Percentiles rank a stretch among this genome's conserved stretches.
phyloP scores from a whole-genome alignment of 306 rosid species.

The Prunus mira region DNA sequence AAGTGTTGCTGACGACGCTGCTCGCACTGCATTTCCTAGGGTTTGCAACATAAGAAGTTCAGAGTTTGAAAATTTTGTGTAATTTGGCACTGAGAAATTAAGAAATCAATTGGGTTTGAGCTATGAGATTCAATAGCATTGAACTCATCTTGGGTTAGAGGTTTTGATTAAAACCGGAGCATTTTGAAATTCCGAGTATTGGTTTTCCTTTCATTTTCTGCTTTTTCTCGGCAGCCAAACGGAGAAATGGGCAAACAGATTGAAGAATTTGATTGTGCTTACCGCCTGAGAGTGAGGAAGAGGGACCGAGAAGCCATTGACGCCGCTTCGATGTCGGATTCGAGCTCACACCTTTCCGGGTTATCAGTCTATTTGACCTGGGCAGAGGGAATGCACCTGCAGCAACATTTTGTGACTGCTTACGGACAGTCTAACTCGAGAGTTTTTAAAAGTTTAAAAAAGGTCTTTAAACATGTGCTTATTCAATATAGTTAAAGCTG shows the following conservation, averaged over 20 bases:
- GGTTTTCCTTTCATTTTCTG: neutral
- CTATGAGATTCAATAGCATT: neutral
- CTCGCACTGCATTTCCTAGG: slow-evolving; percentile 33
- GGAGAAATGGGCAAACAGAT: neutral
- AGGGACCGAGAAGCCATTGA: slow-evolving; percentile 46
- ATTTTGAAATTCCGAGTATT: neutral
- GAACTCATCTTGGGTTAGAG: neutral
- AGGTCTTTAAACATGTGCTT: too few relatives aligned
- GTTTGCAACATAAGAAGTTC: neutral
- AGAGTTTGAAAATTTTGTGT: neutral
- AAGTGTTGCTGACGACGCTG: slow-evolving; percentile 12
- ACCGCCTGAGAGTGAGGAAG: slow-evolving; percentile 44
- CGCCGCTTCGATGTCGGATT: neutral
- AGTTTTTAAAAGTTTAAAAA: too few relatives aligned
- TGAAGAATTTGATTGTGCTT: neutral
- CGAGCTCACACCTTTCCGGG: neutral
- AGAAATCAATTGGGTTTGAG: neutral
- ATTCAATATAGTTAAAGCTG: too few relatives aligned
- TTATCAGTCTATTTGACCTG: too few relatives aligned
- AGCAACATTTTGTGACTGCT: too few relatives aligned
- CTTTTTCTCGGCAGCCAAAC: slow-evolving; percentile 17
- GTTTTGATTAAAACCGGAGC: neutral
- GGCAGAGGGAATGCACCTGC: too few relatives aligned
- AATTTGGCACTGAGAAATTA: neutral
- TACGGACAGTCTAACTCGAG: too few relatives aligned